phyloP scores from a whole-genome alignment of 1,284 basidiomycete species.

The Cystobasidium slooffiae region DNA sequence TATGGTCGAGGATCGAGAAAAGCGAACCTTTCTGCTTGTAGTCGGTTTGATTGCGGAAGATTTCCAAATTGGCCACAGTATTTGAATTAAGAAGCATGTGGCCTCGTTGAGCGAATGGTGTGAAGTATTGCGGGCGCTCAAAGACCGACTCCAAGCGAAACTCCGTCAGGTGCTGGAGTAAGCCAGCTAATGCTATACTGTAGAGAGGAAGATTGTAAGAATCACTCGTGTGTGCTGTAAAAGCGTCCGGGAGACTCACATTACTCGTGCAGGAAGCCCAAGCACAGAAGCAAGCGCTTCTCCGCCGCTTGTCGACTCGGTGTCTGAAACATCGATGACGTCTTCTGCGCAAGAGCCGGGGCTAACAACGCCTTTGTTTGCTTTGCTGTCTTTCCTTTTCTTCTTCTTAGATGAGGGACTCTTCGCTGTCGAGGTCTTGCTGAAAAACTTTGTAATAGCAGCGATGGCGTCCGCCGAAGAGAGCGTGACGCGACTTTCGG shows the following conservation, averaged over 20 bases:
- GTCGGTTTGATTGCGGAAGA: slow-evolving; percentile 88
- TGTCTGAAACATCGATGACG: background rate
- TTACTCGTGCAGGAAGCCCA: slow-evolving; percentile 68
- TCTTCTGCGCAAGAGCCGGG: background rate
- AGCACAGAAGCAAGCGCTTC: slow-evolving; percentile 67
- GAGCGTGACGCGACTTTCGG: slow-evolving; percentile 55
- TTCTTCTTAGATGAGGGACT: background rate
- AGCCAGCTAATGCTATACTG: slow-evolving; percentile 71
- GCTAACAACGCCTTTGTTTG: background rate
- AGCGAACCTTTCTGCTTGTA: slow-evolving; percentile 74
- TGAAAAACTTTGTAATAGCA: slow-evolving; percentile 72
- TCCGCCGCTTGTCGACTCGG: slow-evolving; percentile 50
- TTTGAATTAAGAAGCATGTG: slow-evolving; percentile 90
- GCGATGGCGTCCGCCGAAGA: slow-evolving; percentile 75
- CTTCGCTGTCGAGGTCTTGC: background rate
- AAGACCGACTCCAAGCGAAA: slow-evolving; percentile 79
- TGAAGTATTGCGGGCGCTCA: slow-evolving; percentile 70
- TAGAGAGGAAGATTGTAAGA: slow-evolving; percentile 10
- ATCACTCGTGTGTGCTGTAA: background rate
- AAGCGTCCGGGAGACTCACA: slow-evolving; percentile 24
- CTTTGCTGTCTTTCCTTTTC: slow-evolving; percentile 57
- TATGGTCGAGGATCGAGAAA: slow-evolving; percentile 80
- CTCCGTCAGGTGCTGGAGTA: slow-evolving; percentile 73
- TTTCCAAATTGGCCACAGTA: slow-evolving; percentile 85
- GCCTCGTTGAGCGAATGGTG: slow-evolving; percentile 70